phyloP scores from a whole-genome alignment of 164 flowering plant species.

The Sedum album region DNA sequence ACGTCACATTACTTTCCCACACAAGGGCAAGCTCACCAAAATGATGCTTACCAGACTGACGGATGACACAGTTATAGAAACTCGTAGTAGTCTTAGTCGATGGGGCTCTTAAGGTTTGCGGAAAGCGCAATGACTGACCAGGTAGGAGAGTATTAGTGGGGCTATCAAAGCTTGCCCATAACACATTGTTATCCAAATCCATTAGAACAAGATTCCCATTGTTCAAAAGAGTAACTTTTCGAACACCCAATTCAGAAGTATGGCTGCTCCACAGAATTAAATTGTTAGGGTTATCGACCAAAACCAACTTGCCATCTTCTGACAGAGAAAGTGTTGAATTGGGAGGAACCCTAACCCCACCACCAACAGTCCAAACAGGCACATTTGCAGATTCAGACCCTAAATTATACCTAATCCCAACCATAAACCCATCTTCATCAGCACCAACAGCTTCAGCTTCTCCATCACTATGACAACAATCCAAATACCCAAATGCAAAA shows the following conservation, averaged over 20 bases:
- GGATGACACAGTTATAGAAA: conserved; percentile 42
- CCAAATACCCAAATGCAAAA: conserved; percentile 62
- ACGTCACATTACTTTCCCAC: conserved; percentile 49
- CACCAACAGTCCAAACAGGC: conserved; percentile 72
- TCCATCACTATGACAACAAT: conserved; percentile 19
- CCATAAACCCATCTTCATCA: conserved; percentile 33
- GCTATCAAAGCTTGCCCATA: conserved; percentile 72
- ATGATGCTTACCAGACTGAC: conserved; percentile 10
- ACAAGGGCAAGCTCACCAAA: conserved; percentile 39
- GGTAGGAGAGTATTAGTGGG: conserved; percentile 68
- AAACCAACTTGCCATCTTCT: conserved; percentile 39
- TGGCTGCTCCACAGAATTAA: conserved; percentile 45
- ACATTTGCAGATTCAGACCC: conserved; percentile 30
- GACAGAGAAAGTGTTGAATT: conserved; percentile 45
- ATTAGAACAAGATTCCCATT: conserved; percentile 60
- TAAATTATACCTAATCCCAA: conserved; percentile 51
- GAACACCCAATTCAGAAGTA: conserved; percentile 35
- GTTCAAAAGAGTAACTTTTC: conserved; percentile 42
- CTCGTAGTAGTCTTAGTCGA: conserved; percentile 45
- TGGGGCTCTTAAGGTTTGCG: conserved; percentile 40
- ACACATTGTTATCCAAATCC: conserved; percentile 19
- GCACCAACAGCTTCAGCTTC: conserved; percentile 19
- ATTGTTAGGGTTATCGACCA: conserved; percentile 38
- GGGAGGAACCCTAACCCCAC: conserved; percentile 30
- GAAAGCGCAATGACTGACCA: conserved; percentile 37